Conservation (phyloP, 1,139 yeast species). For the Nadsonia commutata region DNA sequence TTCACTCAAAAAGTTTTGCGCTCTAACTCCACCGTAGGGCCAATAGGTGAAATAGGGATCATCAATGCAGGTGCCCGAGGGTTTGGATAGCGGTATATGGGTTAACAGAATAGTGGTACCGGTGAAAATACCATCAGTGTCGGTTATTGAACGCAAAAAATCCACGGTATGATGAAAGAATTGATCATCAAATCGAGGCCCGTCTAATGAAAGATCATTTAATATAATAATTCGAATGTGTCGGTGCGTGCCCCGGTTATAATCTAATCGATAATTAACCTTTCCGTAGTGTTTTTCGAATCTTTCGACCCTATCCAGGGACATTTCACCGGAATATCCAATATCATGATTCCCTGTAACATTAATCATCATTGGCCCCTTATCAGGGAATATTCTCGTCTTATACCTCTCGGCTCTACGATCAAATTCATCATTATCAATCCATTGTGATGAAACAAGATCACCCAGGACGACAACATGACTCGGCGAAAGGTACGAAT, state of each 20-base stretch:
- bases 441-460: slow-evolving; percentile 92
- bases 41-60: slow-evolving; percentile 65
- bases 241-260: slow-evolving; percentile 35
- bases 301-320: slow-evolving; percentile 78
- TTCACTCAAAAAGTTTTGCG: slow-evolving; percentile 73
- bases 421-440: slow-evolving; percentile 69
- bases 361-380: slow-evolving; percentile 52
- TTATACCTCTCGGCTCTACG: slow-evolving; percentile 62
- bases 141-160: slow-evolving; percentile 41
- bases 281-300: slow-evolving; percentile 63
- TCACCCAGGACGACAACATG: slow-evolving; percentile 90
- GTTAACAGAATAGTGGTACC: slow-evolving; percentile 78
- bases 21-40: slow-evolving; percentile 44
- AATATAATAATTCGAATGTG: slow-evolving; percentile 74
- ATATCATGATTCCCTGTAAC: slow-evolving; percentile 92
- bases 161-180: slow-evolving; percentile 56
- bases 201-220: slow-evolving; percentile 74
- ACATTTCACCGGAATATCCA: slow-evolving; percentile 91
- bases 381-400: slow-evolving; percentile 20
- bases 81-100: slow-evolving; percentile 80
- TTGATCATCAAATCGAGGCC: slow-evolving; percentile 71
- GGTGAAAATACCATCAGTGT: slow-evolving; percentile 30
- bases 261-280: slow-evolving; percentile 68
- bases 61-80: slow-evolving; percentile 69
- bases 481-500: slow-evolving; percentile 47